Evolutionary conservation across 208 protist species (phyloP).

Genomic region (Naegleria gruberi): DNA sequence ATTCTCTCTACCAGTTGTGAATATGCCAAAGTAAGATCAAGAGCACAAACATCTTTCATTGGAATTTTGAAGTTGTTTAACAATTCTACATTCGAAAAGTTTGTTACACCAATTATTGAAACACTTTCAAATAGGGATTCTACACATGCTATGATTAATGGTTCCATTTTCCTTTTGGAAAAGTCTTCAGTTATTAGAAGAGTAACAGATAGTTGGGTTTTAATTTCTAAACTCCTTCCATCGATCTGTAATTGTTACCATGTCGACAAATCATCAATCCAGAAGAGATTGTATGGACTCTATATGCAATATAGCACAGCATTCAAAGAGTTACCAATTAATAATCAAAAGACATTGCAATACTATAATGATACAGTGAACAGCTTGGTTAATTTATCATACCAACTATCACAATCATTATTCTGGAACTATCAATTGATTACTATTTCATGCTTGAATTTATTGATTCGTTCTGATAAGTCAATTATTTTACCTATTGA

Average conservation of each 20-base stretch:
- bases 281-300: not conserved
- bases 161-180: not conserved
- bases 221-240: not conserved
- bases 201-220: not conserved
- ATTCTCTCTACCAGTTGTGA: not conserved
- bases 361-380: not conserved
- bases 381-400: not conserved
- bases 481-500: not conserved
- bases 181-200: not conserved
- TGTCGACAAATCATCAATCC: not conserved
- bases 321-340: not conserved
- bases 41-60: not conserved
- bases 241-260: not conserved
- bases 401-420: not conserved
- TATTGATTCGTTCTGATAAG: not conserved
- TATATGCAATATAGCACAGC: not conserved
- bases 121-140: not conserved
- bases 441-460: not conserved
- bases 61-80: not conserved
- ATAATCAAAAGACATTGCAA: not conserved
- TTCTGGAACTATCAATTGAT: constrained; percentile 20
- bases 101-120: not conserved
- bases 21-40: constrained; percentile 3
- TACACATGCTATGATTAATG: not conserved
- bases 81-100: not conserved